A percentile compares a stretch with the other conserved stretches of the same genome.
phyloP scores from a whole-genome alignment of 352 stramenopile genomes.

The Pythium angustatum region DNA sequence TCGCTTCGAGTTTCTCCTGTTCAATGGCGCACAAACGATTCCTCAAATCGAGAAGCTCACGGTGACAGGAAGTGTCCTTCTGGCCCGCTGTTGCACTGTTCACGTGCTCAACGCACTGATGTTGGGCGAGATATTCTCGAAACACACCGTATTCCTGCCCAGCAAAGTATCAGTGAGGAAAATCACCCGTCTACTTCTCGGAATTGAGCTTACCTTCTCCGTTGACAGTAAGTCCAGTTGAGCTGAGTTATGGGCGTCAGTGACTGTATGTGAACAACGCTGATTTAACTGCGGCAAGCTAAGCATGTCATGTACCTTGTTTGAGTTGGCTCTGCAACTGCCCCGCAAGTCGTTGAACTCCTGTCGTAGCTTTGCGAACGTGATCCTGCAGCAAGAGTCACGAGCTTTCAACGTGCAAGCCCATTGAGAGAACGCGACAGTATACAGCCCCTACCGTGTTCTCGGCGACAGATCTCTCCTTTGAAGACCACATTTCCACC shows the following conservation, averaged over 20 bases:
- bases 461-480: constrained; percentile 17
- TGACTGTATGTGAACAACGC: not conserved
- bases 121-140: constrained; percentile 2
- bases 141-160: constrained; percentile 2
- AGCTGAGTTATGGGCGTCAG: not conserved
- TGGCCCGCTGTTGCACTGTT: not conserved
- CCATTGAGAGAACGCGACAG: not conserved
- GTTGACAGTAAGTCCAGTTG: constrained; percentile 7
- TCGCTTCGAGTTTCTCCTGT: not conserved
- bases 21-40: not conserved
- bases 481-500: constrained; percentile 18
- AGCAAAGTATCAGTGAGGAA: too few relatives aligned
- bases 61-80: not conserved
- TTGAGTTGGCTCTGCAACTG: constrained; percentile 25
- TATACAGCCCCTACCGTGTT: constrained; percentile 23
- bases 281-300: not conserved
- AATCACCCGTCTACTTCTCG: too few relatives aligned
- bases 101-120: not conserved
- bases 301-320: constrained; percentile 18
- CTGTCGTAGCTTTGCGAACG: constrained; percentile 19
- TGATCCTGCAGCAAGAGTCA: constrained; percentile 15
- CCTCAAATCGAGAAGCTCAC: not conserved
- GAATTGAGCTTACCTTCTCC: constrained; percentile 3
- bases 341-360: constrained; percentile 20
- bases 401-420: not conserved